Evolutionary conservation across 805 yeast genomes (phyloP).

Genomic region (Sugiyamaella lignohabitans): DNA sequence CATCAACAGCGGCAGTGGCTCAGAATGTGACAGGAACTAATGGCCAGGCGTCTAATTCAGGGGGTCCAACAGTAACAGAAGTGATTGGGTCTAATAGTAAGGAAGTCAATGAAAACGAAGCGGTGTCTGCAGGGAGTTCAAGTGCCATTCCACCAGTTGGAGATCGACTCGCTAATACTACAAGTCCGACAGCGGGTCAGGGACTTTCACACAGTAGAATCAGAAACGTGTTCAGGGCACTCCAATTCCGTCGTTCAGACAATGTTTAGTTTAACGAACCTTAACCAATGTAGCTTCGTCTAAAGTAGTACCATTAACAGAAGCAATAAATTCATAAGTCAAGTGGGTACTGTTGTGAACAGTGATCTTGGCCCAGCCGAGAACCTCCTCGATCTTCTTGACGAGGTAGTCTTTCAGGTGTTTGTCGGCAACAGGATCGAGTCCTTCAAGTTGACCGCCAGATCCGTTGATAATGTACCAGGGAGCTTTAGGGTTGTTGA

Average conservation of each 20-base stretch:
- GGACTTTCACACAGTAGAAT: no score
- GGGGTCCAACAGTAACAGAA: no score
- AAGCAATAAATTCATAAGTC: slow-evolving; percentile 28
- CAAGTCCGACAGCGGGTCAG: no score
- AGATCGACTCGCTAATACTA: no score
- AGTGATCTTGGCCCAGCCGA: slow-evolving; percentile 28
- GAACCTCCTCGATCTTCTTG: slow-evolving; percentile 10
- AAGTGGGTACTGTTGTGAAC: slow-evolving; percentile 30
- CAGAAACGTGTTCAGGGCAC: background rate
- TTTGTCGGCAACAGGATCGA: slow-evolving; percentile 14
- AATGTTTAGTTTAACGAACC: slow-evolving; percentile 2
- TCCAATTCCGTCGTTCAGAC: slow-evolving; percentile 4
- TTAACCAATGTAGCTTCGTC: slow-evolving; percentile 28
- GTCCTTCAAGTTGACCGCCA: slow-evolving; percentile 30
- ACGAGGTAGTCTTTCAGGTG: slow-evolving; percentile 11
- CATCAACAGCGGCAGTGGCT: no score
- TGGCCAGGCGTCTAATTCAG: no score
- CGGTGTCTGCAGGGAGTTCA: background rate
- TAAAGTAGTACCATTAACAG: slow-evolving; percentile 23
- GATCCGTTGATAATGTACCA: slow-evolving; percentile 30
- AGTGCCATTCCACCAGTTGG: background rate
- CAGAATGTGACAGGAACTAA: no score
- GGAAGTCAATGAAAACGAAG: background rate
- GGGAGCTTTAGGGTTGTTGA: slow-evolving; percentile 28
- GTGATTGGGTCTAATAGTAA: no score